Percentiles rank a stretch among this genome's conserved stretches.
phyloP scores from a whole-genome alignment of 2,329 filamentous ascomycete genomes.

The Ascochyta viciae-villosae region DNA sequence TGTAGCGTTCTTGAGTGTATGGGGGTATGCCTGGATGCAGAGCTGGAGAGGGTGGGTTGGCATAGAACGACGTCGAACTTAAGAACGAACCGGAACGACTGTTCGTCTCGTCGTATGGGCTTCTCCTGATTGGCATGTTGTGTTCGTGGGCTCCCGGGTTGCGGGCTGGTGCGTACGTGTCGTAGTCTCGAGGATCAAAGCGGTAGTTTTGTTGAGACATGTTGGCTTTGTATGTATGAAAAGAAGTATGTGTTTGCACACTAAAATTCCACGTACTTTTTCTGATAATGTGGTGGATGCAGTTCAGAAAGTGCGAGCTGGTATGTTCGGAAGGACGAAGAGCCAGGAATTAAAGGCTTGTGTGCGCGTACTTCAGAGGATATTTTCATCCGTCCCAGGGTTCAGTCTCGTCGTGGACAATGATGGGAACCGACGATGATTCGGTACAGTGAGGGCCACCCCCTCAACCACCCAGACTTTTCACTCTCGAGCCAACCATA shows the following conservation, averaged over 20 bases:
- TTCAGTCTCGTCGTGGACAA: background rate
- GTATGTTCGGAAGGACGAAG: background rate
- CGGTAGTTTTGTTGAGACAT: background rate
- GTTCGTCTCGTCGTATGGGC: background rate
- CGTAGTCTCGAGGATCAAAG: background rate
- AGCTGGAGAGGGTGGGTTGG: background rate
- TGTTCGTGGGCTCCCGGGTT: too few species aligned
- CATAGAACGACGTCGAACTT: background rate
- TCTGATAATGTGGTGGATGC: too few species aligned
- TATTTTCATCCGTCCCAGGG: background rate
- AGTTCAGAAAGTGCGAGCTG: background rate
- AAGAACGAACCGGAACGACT: background rate
- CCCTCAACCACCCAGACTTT: constrained; percentile 8
- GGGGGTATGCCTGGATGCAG: background rate
- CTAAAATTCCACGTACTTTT: too few species aligned
- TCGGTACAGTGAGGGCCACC: background rate
- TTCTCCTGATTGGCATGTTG: background rate
- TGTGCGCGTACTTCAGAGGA: background rate
- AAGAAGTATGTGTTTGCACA: too few species aligned
- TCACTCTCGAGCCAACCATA: background rate
- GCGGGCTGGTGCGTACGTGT: background rate
- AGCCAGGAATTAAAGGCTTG: background rate
- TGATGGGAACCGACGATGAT: background rate
- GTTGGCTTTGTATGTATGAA: background rate
- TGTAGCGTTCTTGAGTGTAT: background rate